Evolutionary conservation across 176 grass and related monocot genomes (phyloP), one percentile per base, ranked within the genome.

Genomic region (Bothriochloa decipiens): DNA sequence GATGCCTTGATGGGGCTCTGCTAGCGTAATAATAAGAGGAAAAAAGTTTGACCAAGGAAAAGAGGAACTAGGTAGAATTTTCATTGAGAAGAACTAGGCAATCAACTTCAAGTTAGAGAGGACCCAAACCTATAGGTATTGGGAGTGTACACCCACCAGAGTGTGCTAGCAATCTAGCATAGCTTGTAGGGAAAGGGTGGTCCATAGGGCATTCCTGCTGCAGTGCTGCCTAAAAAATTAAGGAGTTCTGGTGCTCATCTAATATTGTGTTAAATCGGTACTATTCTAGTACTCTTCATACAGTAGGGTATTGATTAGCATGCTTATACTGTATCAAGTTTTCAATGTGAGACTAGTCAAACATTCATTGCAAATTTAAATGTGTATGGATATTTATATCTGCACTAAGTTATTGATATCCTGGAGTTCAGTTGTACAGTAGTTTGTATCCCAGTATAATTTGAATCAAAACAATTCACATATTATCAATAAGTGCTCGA

Each of bases 241-340:
- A 47, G 14, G 3, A 26, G 28, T 37, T 32, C 29, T 41, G 11
- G 3, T 15, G 40, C 25, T 23, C 77, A 43, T 85, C 49, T 45
- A 78, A 7, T 70, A 18, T 22, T 12, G 36, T 5, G 49, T 36
- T 70, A 29, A 77, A 78, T 26, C 61, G 7, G 3, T 27, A 35
- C 52, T 69, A 1, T 75, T 76, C 49, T 52, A 18, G 49, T 52
- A 6, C 49, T 52, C 63, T 78, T 85, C 17, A 25, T 33, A 61
- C 36, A 45, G 18, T 39, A 37, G 7, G 7, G 61, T 32, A 62
- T 72, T 79, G 53, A 79, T 72, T 37, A 64, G 11, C 27, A 25
- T 72, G 27, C 36, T 78, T 79, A 49, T 49, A 45, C 70, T 79
- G 47, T 77, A 43, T 53, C 68, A 50, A 64, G 10, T 37, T 57